phyloP scores from a whole-genome alignment of 768 basidiomycete species.

The Rhodotorula paludigena region DNA sequence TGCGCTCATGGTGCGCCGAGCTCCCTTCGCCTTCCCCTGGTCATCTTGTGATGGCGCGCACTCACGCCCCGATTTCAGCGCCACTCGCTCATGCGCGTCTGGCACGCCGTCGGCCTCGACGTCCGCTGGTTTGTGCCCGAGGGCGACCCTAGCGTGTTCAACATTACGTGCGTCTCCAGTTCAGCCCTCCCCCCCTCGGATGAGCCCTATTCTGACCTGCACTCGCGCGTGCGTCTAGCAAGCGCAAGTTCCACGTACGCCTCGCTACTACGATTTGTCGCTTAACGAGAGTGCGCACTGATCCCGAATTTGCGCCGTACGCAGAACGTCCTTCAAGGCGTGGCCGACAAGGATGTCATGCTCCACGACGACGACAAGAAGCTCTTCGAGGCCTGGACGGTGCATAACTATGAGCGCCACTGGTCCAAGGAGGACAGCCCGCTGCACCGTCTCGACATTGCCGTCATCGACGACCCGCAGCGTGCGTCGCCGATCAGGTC shows the following conservation, averaged over 20 bases:
- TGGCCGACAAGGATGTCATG: constrained; percentile 70
- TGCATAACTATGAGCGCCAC: constrained; percentile 64
- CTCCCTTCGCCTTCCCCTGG: not conserved
- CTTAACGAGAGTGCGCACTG: too few relatives aligned
- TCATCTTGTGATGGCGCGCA: not conserved
- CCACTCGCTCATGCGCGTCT: constrained; percentile 83
- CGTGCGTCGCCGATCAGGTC: constrained; percentile 28
- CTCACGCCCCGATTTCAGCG: too few relatives aligned
- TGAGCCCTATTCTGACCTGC: too few relatives aligned
- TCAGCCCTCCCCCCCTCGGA: too few relatives aligned
- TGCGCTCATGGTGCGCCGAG: constrained; percentile 66
- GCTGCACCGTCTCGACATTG: constrained; percentile 59
- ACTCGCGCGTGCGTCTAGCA: constrained; percentile 4
- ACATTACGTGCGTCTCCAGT: constrained; percentile 7
- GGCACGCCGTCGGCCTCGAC: constrained; percentile 72
- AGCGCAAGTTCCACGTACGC: constrained; percentile 45
- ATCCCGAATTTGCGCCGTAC: not conserved
- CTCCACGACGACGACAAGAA: constrained; percentile 73
- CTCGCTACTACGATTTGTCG: too few relatives aligned
- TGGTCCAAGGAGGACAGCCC: constrained; percentile 75
- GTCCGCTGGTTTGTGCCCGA: constrained; percentile 64
- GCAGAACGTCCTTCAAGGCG: constrained; percentile 67
- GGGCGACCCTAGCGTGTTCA: constrained; percentile 29
- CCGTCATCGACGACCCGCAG: constrained; percentile 66
- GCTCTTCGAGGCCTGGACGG: constrained; percentile 65